phyloP scores from a whole-genome alignment of 257 asterid species.

The Solanum arcanum region DNA sequence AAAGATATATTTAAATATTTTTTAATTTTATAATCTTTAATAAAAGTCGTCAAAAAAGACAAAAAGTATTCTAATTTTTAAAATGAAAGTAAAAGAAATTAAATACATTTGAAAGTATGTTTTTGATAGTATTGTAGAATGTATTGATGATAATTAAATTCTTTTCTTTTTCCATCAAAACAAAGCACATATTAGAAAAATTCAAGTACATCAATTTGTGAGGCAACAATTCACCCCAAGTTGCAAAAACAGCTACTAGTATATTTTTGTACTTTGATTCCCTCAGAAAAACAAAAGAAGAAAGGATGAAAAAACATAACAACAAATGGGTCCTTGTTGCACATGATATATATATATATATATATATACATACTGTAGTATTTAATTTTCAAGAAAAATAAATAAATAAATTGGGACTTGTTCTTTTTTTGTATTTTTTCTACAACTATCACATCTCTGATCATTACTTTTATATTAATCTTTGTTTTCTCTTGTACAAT shows the following conservation, averaged over 20 bases:
- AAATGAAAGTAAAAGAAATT: neutral
- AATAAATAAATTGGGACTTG: neutral
- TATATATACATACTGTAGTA: neutral
- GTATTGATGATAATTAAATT: neutral
- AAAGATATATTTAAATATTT: too few relatives aligned
- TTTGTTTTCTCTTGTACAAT: neutral
- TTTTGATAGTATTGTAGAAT: neutral
- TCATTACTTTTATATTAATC: neutral
- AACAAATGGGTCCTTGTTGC: neutral
- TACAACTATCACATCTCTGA: neutral
- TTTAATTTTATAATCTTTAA: too few relatives aligned
- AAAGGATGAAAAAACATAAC: neutral
- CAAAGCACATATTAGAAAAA: neutral
- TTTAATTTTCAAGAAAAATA: neutral
- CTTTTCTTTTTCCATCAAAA: neutral
- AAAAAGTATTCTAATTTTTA: neutral
- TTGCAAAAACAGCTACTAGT: neutral
- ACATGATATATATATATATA: neutral
- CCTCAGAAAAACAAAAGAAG: neutral
- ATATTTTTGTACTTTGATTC: neutral
- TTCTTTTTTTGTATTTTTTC: neutral
- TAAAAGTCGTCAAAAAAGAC: neutral
- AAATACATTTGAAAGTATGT: neutral
- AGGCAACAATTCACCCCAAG: neutral
- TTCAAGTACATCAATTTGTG: neutral